A percentile compares a stretch with the other conserved stretches of the same genome.
phyloP scores from a whole-genome alignment of 2,329 filamentous ascomycete genomes.

The Diaporthe citrichinensis region DNA sequence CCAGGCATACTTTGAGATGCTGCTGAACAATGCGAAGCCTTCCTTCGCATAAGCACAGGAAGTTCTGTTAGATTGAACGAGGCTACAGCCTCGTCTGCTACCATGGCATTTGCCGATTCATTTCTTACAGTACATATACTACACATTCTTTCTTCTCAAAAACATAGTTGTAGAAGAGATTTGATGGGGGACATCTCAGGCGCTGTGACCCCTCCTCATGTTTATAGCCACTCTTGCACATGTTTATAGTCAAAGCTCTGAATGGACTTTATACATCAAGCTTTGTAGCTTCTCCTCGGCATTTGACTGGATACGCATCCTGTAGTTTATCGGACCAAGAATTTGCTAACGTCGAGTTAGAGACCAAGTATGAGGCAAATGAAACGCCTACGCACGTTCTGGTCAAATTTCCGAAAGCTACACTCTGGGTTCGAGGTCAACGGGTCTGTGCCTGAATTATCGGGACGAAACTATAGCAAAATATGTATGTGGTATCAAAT shows the following conservation, averaged over 20 bases:
- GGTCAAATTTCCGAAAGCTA: neutral
- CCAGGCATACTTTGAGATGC: conserved; percentile 61
- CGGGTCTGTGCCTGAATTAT: too few relatives aligned
- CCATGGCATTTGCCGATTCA: neutral
- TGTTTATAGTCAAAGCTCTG: neutral
- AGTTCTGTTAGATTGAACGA: conserved; percentile 31
- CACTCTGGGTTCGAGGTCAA: too few relatives aligned
- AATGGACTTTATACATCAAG: neutral
- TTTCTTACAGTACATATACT: conserved; percentile 15
- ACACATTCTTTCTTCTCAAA: neutral
- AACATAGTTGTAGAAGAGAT: neutral
- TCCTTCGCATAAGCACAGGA: conserved; percentile 42
- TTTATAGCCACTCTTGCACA: neutral
- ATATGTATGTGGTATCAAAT: neutral
- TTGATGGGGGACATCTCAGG: neutral
- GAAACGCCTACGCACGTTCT: neutral
- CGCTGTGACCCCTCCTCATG: neutral
- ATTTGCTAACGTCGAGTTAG: neutral
- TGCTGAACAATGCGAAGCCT: conserved; percentile 58
- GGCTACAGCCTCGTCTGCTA: neutral
- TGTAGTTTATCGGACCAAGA: neutral
- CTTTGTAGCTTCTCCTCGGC: neutral
- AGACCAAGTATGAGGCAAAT: neutral
- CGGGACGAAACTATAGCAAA: too few relatives aligned
- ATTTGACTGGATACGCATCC: neutral